These are phyloP conservation scores for Taphrina communis DNA, from an alignment of 1,139 yeast species.

Conservation along the genomic window DNA sequence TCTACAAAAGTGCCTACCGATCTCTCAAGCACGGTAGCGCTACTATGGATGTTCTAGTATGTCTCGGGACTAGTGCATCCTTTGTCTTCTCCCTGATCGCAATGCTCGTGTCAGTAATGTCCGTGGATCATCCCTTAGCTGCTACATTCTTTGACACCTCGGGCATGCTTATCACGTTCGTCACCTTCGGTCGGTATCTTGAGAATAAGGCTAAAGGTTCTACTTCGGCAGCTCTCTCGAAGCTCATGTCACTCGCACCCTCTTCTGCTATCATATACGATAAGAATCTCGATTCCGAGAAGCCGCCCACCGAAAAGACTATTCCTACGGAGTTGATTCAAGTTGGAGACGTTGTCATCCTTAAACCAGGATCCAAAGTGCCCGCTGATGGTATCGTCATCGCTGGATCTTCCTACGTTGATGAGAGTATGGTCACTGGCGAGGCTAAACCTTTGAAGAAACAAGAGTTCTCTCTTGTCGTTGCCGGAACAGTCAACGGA, in stretches of 20 bases:
- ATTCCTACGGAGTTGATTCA: constrained; percentile 80
- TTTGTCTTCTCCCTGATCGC: constrained; percentile 74
- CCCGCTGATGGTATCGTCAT: constrained; percentile 90
- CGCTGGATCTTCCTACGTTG: constrained; percentile 78
- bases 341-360: constrained; percentile 72
- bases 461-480: constrained; percentile 63
- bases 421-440: constrained; percentile 89
- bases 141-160: constrained; percentile 84
- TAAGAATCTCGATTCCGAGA: constrained; percentile 49
- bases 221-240: constrained; percentile 85
- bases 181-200: constrained; percentile 84
- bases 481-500: constrained; percentile 92
- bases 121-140: constrained; percentile 59
- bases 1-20: constrained; percentile 66
- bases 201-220: constrained; percentile 94
- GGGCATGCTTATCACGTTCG: constrained; percentile 80
- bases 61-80: constrained; percentile 80
- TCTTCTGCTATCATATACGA: constrained; percentile 69
- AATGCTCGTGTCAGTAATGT: constrained; percentile 56
- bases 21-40: constrained; percentile 77
- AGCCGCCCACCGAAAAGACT: constrained; percentile 48
- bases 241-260: constrained; percentile 79
- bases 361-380: constrained; percentile 83
- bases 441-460: constrained; percentile 80
- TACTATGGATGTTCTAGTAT: constrained; percentile 94